A percentile compares a stretch with the other conserved stretches of the same genome.
These are phyloP conservation scores for Secale cereale DNA, from an alignment of 176 grass and related monocot species.

Conservation along the genomic window DNA sequence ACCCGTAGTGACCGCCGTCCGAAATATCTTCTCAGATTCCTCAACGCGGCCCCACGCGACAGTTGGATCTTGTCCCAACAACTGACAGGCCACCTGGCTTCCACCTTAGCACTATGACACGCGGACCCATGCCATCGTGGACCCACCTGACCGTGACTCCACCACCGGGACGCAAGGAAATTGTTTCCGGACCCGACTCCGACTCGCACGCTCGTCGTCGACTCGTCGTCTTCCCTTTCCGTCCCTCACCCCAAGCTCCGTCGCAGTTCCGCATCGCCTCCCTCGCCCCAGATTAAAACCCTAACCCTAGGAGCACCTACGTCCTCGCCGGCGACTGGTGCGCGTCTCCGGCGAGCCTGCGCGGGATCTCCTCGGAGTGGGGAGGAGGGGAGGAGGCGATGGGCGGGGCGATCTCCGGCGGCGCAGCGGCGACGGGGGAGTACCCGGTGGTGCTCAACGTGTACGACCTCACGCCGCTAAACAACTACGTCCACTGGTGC, in stretches of 20 bases:
- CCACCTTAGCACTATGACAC: not conserved
- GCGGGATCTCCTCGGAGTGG: not conserved
- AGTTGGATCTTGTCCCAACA: not conserved
- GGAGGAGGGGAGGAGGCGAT: not conserved
- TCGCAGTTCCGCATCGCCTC: not conserved
- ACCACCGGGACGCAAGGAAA: not conserved
- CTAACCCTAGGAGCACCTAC: not conserved
- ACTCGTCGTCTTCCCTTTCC: slow-evolving; percentile 10
- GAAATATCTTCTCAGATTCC: not conserved
- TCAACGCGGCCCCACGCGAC: not conserved
- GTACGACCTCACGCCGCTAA: slow-evolving; percentile 95
- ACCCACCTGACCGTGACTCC: not conserved
- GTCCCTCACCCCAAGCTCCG: not conserved
- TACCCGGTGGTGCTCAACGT: slow-evolving; percentile 72
- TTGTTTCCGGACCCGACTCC: not conserved
- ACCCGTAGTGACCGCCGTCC: too few species aligned
- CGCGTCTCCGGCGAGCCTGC: not conserved
- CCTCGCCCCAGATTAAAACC: not conserved
- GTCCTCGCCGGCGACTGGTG: not conserved
- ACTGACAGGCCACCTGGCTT: not conserved
- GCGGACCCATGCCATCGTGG: accelerated
- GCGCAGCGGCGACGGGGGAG: slow-evolving; percentile 14
- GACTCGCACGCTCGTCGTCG: slow-evolving; percentile 14
- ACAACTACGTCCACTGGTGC: slow-evolving; percentile 94
- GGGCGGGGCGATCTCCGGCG: slow-evolving; percentile 37